Base-by-base conservation (phyloP, 768 basidiomycete species). In the Mycena vulgaris region DNA sequence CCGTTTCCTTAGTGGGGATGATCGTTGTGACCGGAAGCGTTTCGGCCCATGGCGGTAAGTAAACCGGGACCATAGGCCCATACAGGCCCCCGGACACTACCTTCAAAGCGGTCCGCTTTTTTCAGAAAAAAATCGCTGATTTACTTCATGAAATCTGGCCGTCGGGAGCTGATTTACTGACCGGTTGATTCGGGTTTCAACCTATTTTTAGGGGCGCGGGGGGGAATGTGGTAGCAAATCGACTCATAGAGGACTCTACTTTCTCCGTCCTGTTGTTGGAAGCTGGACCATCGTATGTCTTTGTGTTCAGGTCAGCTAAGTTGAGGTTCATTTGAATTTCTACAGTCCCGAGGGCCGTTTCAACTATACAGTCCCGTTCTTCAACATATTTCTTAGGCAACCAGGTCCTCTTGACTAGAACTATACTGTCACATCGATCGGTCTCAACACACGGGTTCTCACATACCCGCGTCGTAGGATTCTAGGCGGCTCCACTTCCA, bases 371-470 rank as follows among this genome's bases (percentile, higher is more conserved):
- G 63, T 45, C 5, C 63, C 63, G 13, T 65, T 55, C 35, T 65
- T 65, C 63, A 42, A 11, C 19, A 14, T 65, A n/a, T 65, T 8
- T 47, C 52, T 65, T 6, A 19, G 63, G 23, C 30, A 56, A 33
- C 63, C 63, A 3, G 63, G 63, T 30, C 63, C 63, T 31, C 28
- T 65, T 7, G 63, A 65, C 53, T 65, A 53, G 63, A 65, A 65
- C 40, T 65, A 47, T 27, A 65, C 63, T 42, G 42, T 65, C 30
- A 37, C 63, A 3, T 65, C 52, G 19, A 23, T 30, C 23, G 63
- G 63, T 21, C 49, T 56, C 13, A 14, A 37, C 40, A 47, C 56
- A 33, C 39, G 63, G 17, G 30, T 45, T 35, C 8, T 56, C 13
- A 65, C 35, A n/a, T 65, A 45, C n/a, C 63, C 52, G 3, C 53